Percentiles rank a stretch among this genome's conserved stretches.
Evolutionary conservation across 2,329 filamentous ascomycete species (phyloP).

Genomic region (Fusarium drepaniforme): DNA sequence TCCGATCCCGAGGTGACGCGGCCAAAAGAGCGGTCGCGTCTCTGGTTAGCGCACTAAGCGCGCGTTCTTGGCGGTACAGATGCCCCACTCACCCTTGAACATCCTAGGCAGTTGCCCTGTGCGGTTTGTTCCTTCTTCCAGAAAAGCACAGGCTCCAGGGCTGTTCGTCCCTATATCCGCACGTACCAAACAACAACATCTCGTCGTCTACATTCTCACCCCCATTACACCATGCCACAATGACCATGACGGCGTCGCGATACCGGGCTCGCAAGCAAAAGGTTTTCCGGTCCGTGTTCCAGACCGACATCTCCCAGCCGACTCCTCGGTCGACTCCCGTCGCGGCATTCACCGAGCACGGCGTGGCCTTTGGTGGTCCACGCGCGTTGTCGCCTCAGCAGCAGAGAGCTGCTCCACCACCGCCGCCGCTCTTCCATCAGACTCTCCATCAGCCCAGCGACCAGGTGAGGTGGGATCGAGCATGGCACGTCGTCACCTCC

Average conservation of each 20-base stretch:
- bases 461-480: slow-evolving; percentile 70
- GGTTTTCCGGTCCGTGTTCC: slow-evolving; percentile 69
- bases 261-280: slow-evolving; percentile 62
- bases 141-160: neutral
- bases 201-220: slow-evolving; percentile 33
- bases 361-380: slow-evolving; percentile 61
- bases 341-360: slow-evolving; percentile 54
- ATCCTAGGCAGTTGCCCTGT: slow-evolving; percentile 21
- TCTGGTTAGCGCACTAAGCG: slow-evolving; percentile 31
- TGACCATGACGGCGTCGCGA: slow-evolving; percentile 54
- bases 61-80: slow-evolving; percentile 13
- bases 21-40: slow-evolving; percentile 7
- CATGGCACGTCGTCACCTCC: slow-evolving; percentile 73
- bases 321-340: slow-evolving; percentile 55
- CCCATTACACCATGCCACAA: slow-evolving; percentile 34
- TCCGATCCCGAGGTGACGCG: neutral
- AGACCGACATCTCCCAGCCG: slow-evolving; percentile 62
- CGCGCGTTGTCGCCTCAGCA: slow-evolving; percentile 38
- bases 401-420: slow-evolving; percentile 34
- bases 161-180: slow-evolving; percentile 15
- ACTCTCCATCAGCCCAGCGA: slow-evolving; percentile 52
- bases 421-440: slow-evolving; percentile 36
- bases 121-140: neutral
- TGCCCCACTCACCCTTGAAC: slow-evolving; percentile 10
- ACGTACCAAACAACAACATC: slow-evolving; percentile 30